Evolutionary conservation across 1,284 basidiomycete genomes (phyloP), one percentile per base, ranked within the genome.

Genomic region (Rhodotorula sp.): DNA sequence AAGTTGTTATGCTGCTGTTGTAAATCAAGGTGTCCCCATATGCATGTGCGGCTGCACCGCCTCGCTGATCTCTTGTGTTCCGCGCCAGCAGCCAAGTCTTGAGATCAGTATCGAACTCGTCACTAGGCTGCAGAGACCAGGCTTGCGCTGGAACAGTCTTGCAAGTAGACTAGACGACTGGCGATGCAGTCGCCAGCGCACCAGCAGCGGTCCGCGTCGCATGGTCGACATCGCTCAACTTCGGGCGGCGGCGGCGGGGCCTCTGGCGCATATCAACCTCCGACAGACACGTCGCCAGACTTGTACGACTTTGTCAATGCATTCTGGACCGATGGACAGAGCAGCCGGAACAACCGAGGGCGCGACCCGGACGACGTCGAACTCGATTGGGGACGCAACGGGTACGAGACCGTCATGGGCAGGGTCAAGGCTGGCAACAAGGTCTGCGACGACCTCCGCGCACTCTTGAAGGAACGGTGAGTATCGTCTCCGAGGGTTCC

Each of bases 301-400:
- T 70, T 75, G 20, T 83, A 88, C 76, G 91, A 95, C 83, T 98
- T 95, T 82, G 98, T 95, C 82, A 99, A 99, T 81, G 87, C 93
- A 1, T 99, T 98, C 83, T 98, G 95, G 95, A 73, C 77, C 62
- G 54, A 73, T 10, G 64, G 63, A 17, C 67, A 66, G 26, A 49
- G 44, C 20, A 44, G 33, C 14, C 46, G 67, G 20, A 91, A 91
- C 10, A 78, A 85, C 42, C 86, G 85, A 18, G 53, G 58, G 24
- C 54, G 62, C 44, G 68, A 67, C 18, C 68, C 77, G 66, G 78
- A 77, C 45, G 73, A 75, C 10, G 76, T 76, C 55, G 93, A 96
- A 82, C 88, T 86, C 42, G 95, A 95, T 30, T 94, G 69, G 67
- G 69, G 69, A 6, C 66, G 24, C 29, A 63, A 67, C 18, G 69